Evolutionary conservation across 306 rosid genomes (phyloP).

Genomic region (Dryas alaskensis): DNA sequence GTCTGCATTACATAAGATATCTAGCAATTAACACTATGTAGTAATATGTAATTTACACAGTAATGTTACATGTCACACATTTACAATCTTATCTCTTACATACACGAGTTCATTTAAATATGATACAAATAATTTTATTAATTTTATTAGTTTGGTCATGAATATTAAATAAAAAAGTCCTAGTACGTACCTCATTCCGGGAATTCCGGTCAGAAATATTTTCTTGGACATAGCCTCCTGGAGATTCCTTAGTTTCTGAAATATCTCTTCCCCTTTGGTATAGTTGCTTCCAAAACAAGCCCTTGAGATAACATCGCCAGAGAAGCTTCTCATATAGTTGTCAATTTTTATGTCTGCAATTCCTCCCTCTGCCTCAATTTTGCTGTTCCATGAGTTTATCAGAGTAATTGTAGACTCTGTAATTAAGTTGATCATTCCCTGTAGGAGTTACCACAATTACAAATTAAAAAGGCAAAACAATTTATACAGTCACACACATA

Average conservation of each 20-base stretch:
- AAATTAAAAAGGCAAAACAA: not conserved
- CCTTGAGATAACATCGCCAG: slow-evolving; percentile 29
- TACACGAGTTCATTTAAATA: too few relatives aligned
- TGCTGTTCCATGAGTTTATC: slow-evolving; percentile 13
- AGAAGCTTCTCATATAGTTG: not conserved
- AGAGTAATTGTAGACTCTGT: slow-evolving; percentile 2
- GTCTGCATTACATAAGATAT: slow-evolving; percentile 16
- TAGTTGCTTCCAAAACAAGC: slow-evolving; percentile 28
- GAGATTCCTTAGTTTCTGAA: slow-evolving; percentile 16
- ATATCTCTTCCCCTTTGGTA: slow-evolving; percentile 17
- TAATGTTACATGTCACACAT: not conserved
- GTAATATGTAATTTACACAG: not conserved
- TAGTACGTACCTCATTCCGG: not conserved
- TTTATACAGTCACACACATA: too few relatives aligned
- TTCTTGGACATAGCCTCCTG: slow-evolving; percentile 24
- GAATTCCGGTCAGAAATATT: slow-evolving; percentile 1
- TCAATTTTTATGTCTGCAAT: slow-evolving; percentile 10
- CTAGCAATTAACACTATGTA: not conserved
- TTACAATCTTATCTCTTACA: too few relatives aligned
- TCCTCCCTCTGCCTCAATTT: slow-evolving; percentile 1
- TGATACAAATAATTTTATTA: too few relatives aligned
- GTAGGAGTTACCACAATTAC: not conserved
- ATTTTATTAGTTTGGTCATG: too few relatives aligned
- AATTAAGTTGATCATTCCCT: slow-evolving; percentile 23
- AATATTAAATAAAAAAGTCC: too few relatives aligned